Conservation (phyloP, 2,329 filamentous ascomycete species). For the Fusarium clavum region DNA sequence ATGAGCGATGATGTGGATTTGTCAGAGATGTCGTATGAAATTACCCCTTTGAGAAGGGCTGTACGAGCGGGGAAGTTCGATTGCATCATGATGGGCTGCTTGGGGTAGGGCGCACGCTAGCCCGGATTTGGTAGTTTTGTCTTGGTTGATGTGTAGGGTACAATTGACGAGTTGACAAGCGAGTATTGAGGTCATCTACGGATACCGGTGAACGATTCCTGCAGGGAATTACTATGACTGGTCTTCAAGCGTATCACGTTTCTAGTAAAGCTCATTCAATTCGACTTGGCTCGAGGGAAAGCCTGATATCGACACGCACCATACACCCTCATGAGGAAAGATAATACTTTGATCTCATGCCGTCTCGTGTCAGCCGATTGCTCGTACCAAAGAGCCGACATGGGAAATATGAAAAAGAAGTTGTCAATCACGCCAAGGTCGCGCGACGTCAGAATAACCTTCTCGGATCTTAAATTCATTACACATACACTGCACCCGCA, state of each 20-base stretch:
- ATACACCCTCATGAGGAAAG: too few species aligned
- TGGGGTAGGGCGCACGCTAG: not conserved
- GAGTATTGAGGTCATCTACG: not conserved
- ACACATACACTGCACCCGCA: not conserved
- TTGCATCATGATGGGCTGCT: not conserved
- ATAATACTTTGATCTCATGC: too few species aligned
- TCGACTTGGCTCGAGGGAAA: too few species aligned
- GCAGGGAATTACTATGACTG: too few species aligned
- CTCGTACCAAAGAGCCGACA: not conserved
- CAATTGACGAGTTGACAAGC: not conserved
- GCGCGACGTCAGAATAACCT: not conserved
- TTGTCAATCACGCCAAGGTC: not conserved
- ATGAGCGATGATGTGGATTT: conserved; percentile 1
- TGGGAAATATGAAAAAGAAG: accelerated
- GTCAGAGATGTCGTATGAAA: not conserved
- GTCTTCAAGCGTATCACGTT: too few species aligned
- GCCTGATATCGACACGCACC: too few species aligned
- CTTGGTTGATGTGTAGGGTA: not conserved
- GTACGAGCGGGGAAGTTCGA: not conserved
- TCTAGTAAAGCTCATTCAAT: accelerated
- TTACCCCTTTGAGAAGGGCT: accelerated
- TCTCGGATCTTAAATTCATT: not conserved
- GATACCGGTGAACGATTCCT: not conserved
- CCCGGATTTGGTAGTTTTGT: not conserved
- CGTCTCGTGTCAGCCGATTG: accelerated